A percentile compares a stretch with the other conserved stretches of the same genome.
Conservation (phyloP, 1,284 basidiomycete genomes). For the Tilletia setariae region DNA sequence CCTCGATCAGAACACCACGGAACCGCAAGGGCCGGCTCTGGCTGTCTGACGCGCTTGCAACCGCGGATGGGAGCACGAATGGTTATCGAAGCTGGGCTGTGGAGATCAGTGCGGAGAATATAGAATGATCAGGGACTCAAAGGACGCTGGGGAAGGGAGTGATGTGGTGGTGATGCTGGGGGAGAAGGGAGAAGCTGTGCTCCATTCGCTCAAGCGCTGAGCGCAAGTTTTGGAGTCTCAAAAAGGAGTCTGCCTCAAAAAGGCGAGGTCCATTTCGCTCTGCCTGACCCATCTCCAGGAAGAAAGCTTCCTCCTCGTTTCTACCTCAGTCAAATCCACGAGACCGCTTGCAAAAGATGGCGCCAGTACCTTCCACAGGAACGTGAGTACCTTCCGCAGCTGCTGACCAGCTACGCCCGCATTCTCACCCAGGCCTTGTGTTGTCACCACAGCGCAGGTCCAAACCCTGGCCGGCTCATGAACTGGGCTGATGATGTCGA, state of each 20-base stretch:
- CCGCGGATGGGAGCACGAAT: too few species aligned
- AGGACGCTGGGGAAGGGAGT: too few species aligned
- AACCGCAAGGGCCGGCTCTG: too few species aligned
- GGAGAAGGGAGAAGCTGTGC: not conserved
- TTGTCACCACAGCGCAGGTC: too few species aligned
- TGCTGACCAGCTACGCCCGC: not conserved
- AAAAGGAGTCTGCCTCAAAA: not conserved
- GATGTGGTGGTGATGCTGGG: too few species aligned
- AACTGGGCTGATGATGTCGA: slow-evolving; percentile 54
- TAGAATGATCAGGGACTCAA: too few species aligned
- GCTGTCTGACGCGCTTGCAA: too few species aligned
- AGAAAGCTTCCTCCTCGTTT: not conserved
- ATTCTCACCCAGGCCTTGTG: too few species aligned
- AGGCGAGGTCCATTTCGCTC: not conserved
- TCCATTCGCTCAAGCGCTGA: not conserved
- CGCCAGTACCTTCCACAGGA: slow-evolving; percentile 2
- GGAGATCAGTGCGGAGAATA: too few species aligned
- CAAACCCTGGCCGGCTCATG: slow-evolving; percentile 26
- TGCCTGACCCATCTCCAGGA: not conserved
- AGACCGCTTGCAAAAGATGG: not conserved
- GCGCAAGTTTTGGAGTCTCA: not conserved
- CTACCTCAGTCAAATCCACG: not conserved
- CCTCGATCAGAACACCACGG: too few species aligned
- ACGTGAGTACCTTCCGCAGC: not conserved
- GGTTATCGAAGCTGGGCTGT: too few species aligned